Percentiles rank a stretch among this genome's conserved stretches.
Evolutionary conservation across 2,329 filamentous ascomycete species (phyloP).

Genomic region (Colletotrichum orchidophilum): DNA sequence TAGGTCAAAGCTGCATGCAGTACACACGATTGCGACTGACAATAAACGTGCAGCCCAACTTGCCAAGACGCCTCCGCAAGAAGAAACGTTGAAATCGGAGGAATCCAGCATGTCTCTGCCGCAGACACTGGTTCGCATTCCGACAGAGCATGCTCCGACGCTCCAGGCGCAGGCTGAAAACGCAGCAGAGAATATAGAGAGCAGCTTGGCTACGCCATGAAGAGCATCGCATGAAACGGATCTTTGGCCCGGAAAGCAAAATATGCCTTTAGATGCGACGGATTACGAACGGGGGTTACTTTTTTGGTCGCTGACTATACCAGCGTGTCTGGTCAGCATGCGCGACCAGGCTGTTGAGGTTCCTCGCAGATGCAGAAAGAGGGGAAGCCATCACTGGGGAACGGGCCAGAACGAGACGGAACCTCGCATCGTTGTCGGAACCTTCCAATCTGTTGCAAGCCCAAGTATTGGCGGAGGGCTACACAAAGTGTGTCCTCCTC

Average conservation of each 20-base stretch:
- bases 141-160: constrained; percentile 78
- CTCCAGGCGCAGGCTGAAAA: constrained; percentile 69
- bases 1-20: constrained; percentile 52
- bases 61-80: constrained; percentile 61
- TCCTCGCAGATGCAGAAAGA: neutral
- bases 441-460: neutral
- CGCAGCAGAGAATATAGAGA: constrained; percentile 55
- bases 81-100: constrained; percentile 46
- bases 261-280: neutral
- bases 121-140: constrained; percentile 85
- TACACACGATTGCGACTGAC: neutral
- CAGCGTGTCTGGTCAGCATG: neutral
- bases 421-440: neutral
- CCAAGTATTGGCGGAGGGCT: neutral
- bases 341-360: neutral
- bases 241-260: constrained; percentile 1
- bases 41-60: constrained; percentile 67
- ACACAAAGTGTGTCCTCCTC: neutral
- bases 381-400: neutral
- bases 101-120: constrained; percentile 62
- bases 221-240: neutral
- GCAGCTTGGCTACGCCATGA: constrained; percentile 17
- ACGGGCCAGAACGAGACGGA: neutral
- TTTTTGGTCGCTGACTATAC: neutral
- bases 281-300: neutral